Conservation (phyloP, 352 stramenopile species). For the Globisporangium paddicum region DNA sequence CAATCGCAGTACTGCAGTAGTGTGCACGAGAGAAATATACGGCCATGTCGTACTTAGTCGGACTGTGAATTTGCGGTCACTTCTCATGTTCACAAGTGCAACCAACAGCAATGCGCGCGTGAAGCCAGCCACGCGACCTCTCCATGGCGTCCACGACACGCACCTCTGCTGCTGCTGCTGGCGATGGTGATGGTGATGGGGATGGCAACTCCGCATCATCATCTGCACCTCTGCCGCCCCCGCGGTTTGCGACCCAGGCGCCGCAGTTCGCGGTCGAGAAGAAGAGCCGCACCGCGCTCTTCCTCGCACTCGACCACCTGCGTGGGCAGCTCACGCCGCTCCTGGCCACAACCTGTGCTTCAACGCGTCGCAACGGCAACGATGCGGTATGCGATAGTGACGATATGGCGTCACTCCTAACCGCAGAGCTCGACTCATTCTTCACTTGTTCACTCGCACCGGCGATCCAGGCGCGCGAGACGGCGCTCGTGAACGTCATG, state of each 20-base stretch:
- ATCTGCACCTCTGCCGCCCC: background rate
- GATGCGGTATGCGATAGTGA: too few relatives aligned
- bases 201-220: too few relatives aligned
- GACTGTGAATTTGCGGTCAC: too few relatives aligned
- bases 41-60: background rate
- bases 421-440: slow-evolving; percentile 32
- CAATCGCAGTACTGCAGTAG: background rate
- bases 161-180: background rate
- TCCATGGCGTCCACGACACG: background rate
- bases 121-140: background rate
- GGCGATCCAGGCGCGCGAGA: slow-evolving; percentile 54
- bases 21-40: background rate
- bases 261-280: slow-evolving; percentile 6
- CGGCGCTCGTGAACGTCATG: slow-evolving; percentile 48
- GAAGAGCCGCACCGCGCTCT: slow-evolving; percentile 4
- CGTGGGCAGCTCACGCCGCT: background rate
- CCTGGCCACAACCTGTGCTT: too few relatives aligned
- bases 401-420: background rate
- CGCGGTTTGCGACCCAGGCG: slow-evolving; percentile 1
- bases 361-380: too few relatives aligned
- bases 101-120: background rate
- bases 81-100: too few relatives aligned
- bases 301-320: slow-evolving; percentile 4
- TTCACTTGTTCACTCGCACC: slow-evolving; percentile 35
- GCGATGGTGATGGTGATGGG: too few relatives aligned